Evolutionary conservation across 495 filamentous ascomycete species (phyloP).

Genomic region (Bathelium albidoporum): DNA sequence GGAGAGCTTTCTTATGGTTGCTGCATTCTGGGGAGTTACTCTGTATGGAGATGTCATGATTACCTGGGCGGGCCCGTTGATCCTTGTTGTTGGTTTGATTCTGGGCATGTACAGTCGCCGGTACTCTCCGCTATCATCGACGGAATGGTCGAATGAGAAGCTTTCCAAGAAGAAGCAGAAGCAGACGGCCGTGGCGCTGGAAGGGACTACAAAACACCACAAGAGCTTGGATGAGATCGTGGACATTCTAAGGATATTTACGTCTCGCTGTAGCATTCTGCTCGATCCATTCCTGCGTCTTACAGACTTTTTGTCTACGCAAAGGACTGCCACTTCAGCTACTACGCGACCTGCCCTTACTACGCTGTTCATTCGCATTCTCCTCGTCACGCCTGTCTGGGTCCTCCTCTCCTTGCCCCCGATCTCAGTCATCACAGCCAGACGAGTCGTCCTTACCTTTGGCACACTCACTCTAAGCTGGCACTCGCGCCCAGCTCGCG

Average conservation of each 20-base stretch:
- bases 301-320: slow-evolving; percentile 88
- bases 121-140: slow-evolving; percentile 82
- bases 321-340: slow-evolving; percentile 80
- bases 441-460: slow-evolving; percentile 63
- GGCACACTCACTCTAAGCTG: slow-evolving; percentile 81
- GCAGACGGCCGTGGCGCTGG: slow-evolving; percentile 38
- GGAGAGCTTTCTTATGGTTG: slow-evolving; percentile 89
- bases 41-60: slow-evolving; percentile 79
- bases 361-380: slow-evolving; percentile 76
- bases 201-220: slow-evolving; percentile 57
- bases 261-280: slow-evolving; percentile 78
- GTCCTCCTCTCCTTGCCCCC: slow-evolving; percentile 70
- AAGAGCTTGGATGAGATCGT: slow-evolving; percentile 95
- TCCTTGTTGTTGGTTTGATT: slow-evolving; percentile 69
- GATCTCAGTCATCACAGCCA: slow-evolving; percentile 74
- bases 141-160: slow-evolving; percentile 58
- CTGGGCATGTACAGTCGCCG: slow-evolving; percentile 85
- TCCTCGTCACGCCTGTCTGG: slow-evolving; percentile 83
- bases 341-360: slow-evolving; percentile 89
- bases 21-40: slow-evolving; percentile 71
- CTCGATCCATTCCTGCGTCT: slow-evolving; percentile 78
- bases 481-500: slow-evolving; percentile 79
- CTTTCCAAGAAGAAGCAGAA: slow-evolving; percentile 40
- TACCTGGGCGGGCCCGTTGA: slow-evolving; percentile 67
- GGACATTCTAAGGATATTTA: slow-evolving; percentile 79